Conservation (phyloP, 1,284 basidiomycete genomes). For the Rhizoctonia solani region DNA sequence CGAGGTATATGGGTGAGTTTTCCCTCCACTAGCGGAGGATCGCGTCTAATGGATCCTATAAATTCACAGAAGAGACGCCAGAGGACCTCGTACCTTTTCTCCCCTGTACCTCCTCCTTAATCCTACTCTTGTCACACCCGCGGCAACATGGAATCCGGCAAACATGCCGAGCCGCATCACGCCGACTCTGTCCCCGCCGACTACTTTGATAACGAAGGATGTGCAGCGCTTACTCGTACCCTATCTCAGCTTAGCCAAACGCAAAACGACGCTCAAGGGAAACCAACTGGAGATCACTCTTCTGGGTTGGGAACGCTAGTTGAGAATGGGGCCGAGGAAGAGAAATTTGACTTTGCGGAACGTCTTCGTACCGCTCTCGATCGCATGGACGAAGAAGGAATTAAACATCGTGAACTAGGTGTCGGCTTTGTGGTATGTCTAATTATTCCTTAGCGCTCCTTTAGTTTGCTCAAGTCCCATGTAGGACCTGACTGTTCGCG, state of each 20-base stretch:
- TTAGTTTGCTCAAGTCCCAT: slow-evolving; percentile 44
- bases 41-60: background rate
- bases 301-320: slow-evolving; percentile 21
- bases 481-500: slow-evolving; percentile 54
- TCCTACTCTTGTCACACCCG: background rate
- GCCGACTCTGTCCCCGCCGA: slow-evolving; percentile 16
- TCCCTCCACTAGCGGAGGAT: background rate
- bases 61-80: background rate
- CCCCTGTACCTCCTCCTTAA: background rate
- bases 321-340: slow-evolving; percentile 9
- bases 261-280: background rate
- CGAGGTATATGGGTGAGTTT: no score
- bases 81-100: background rate
- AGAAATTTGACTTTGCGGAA: slow-evolving; percentile 21
- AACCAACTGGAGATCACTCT: background rate
- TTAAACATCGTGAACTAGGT: slow-evolving; percentile 35
- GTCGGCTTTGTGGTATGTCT: slow-evolving; percentile 37
- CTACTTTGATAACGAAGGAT: slow-evolving; percentile 29
- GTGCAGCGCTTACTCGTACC: slow-evolving; percentile 12
- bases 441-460: no score
- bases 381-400: slow-evolving; percentile 34
- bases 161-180: background rate
- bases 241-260: slow-evolving; percentile 28
- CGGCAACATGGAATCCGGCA: background rate
- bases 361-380: slow-evolving; percentile 12